Conservation (phyloP, 768 basidiomycete genomes). For the Tubosaeta sp. region DNA sequence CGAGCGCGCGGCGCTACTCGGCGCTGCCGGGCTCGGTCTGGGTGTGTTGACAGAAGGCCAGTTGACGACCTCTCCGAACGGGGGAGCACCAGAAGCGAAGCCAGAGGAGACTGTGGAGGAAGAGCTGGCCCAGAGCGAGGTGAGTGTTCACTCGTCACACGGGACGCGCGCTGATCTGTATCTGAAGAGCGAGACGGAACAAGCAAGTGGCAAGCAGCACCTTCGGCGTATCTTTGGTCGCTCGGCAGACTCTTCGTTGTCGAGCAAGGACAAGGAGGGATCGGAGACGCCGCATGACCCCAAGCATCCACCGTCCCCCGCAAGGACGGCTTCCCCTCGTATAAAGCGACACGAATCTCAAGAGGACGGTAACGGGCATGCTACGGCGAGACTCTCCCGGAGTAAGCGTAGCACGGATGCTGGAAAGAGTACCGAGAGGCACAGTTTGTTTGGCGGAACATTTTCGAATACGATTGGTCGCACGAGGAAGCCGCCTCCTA, state of each 20-base stretch:
- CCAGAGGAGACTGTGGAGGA: conserved; percentile 36
- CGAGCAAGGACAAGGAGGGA: conserved; percentile 34
- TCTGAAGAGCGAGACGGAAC: conserved; percentile 43
- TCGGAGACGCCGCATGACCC: conserved; percentile 25
- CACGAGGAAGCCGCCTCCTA: conserved; percentile 77
- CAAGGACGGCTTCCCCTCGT: conserved; percentile 17
- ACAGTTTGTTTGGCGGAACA: conserved; percentile 78
- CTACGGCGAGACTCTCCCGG: conserved; percentile 36
- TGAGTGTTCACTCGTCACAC: conserved; percentile 28
- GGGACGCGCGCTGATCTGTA: neutral
- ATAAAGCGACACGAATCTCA: conserved; percentile 18
- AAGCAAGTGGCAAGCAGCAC: conserved; percentile 33
- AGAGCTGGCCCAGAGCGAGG: conserved; percentile 68
- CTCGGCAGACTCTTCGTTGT: conserved; percentile 36
- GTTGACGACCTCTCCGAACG: conserved; percentile 57
- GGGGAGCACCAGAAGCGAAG: conserved; percentile 37
- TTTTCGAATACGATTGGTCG: conserved; percentile 61
- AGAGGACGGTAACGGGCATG: conserved; percentile 20
- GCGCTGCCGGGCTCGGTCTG: conserved; percentile 26
- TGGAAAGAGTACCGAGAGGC: conserved; percentile 46
- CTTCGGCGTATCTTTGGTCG: conserved; percentile 62
- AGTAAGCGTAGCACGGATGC: conserved; percentile 50
- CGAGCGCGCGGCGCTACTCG: conserved; percentile 19
- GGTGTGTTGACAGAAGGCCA: conserved; percentile 42
- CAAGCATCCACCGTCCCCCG: conserved; percentile 23